Evolutionary conservation across 2,329 filamentous ascomycete genomes (phyloP), one percentile per base, ranked within the genome.

Genomic region (Ophiostoma fasciatum): DNA sequence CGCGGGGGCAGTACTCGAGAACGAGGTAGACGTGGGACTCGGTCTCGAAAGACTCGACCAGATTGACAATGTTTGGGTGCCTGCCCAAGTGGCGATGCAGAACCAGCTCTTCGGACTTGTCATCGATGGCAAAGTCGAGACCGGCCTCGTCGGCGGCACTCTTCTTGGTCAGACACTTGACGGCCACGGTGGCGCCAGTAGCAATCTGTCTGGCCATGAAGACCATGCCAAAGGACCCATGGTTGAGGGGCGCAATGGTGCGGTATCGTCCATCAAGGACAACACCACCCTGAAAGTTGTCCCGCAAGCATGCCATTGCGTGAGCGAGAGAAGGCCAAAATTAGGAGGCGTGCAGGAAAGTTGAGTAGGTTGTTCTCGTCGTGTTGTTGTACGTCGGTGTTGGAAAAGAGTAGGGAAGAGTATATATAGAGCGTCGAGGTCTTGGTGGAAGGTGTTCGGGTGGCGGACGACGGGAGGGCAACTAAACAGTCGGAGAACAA

Each of bases 221-320:
- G 50, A 98, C 90, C 83, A 96, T 92, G 54, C 90, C 90, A 54
- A 96, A 98, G 38, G 90, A 96, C 49, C 90, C 90, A 70, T 94
- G 85, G 56, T 98, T 98, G 63, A 98, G 80, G 39, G 90, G 87
- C 48, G 87, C 82, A 52, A 94, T 70, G 38, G 87, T 93, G 61
- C 82, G 69, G 59, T 90, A 98, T 48, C 90, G 87, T 57, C 83
- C 85, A 55, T 82, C 77, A 54, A 94, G 76, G 54, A 93, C 62
- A 59, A 81, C 73, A 58, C 81, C 83, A 59, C 75, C 67, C 53
- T 75, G 65, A 62, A 94, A 90, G 53, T 76, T 71, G 61, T 85
- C 75, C 63, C 78, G 76, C 67, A 93, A 74, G 67, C 84, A 93
- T 63, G 85, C 82, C 84, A 93, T 68, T 51, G 51, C 37, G 33